These are phyloP conservation scores for Scolecobasidium constrictum DNA, from an alignment of 2,329 filamentous ascomycete species.

Conservation along the genomic window DNA sequence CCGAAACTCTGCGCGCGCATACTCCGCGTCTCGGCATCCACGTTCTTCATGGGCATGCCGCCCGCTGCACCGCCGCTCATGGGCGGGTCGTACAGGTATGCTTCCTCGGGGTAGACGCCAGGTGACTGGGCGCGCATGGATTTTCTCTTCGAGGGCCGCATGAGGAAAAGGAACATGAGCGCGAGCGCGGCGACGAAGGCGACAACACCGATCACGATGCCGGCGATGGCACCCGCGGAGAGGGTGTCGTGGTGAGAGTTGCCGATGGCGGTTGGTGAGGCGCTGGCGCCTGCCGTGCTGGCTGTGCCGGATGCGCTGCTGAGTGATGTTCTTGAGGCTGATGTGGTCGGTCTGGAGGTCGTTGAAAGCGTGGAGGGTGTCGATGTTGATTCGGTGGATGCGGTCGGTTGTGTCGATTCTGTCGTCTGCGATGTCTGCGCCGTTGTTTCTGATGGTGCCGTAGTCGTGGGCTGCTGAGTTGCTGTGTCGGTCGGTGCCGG, in stretches of 20 bases:
- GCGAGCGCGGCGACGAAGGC: slow-evolving; percentile 1
- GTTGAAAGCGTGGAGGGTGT: neutral
- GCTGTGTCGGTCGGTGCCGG: neutral
- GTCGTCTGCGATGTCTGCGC: too few relatives aligned
- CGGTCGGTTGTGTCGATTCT: slow-evolving; percentile 1
- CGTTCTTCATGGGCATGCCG: neutral
- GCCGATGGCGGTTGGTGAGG: neutral
- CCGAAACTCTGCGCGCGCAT: neutral
- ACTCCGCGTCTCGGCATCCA: neutral
- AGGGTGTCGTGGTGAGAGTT: neutral
- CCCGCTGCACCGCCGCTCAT: slow-evolving; percentile 2
- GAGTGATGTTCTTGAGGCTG: neutral
- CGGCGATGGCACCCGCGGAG: slow-evolving; percentile 2
- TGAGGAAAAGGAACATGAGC: neutral
- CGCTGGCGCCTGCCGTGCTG: neutral
- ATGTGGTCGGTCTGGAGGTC: neutral
- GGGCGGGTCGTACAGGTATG: slow-evolving; percentile 11
- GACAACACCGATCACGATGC: neutral
- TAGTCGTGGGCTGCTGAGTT: neutral
- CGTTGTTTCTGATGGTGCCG: too few relatives aligned
- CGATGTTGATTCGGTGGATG: neutral
- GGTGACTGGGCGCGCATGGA: neutral
- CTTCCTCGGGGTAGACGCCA: slow-evolving; percentile 10
- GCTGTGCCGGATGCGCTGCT: neutral
- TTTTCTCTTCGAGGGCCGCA: neutral